Base-by-base conservation (phyloP, 2,329 filamentous ascomycete species). In the Colletotrichum destructivum region DNA sequence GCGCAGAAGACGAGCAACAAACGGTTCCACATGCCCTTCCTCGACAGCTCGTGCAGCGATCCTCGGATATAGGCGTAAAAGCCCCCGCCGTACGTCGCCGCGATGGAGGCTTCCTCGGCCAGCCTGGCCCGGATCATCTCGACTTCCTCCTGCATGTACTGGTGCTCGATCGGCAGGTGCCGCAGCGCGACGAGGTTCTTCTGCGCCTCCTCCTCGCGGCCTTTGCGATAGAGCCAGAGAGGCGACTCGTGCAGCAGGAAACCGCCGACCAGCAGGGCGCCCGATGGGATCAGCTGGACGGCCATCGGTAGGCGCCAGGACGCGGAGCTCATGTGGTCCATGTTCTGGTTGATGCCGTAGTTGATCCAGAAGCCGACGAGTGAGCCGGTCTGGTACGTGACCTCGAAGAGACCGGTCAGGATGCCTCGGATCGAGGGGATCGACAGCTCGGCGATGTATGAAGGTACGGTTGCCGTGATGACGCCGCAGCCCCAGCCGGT, bases 401-500 rank as follows among this genome's bases (percentile, higher is more conserved):
- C 81, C 71, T 85, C 83, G 74, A 84, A 88, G 38, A 88, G 77
- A 16, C 88, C 88, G 8, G 88, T 88, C 3, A 90, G 84, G 35
- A 89, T 82, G 75, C 89, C 89, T 75, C 90, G 85, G 64, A 87
- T 89, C 2, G 86, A 86, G 0, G 89, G 85, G 74, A 89, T 84
- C 0, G 90, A 89, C 65, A 88, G 86, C 77, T 92, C 90, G 12
- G 89, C 88, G 69, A 91, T 89, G 77, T 92, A 92, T 44, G 89
- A 86, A 3, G 90, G 90, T 3, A 92, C 88, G 7, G 87, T 88
- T 76, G 88, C 89, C 11, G 85, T 87, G 76, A 89, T 84, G 51
- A 88, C 78, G n/a, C 88, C 89, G 56, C 89, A 85, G 23, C 87
- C 88, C 77, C 88, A 84, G 1, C 89, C 88, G 2, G 87, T 88